Evolutionary conservation across 2,329 filamentous ascomycete genomes (phyloP).

Genomic region (Periconia sp.): DNA sequence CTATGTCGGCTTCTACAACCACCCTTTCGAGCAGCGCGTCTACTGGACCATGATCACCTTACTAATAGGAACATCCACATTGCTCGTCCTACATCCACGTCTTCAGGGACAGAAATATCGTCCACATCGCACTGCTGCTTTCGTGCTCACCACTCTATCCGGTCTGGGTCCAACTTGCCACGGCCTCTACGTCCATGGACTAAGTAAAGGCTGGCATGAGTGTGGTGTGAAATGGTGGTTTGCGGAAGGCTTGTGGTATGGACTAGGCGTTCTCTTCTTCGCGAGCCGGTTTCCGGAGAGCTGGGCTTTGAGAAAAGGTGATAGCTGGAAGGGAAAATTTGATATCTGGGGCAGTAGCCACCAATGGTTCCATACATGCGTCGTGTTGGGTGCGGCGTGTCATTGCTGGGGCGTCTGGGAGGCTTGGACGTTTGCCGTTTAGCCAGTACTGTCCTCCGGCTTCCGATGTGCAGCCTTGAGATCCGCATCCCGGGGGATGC

Average conservation of each 20-base stretch:
- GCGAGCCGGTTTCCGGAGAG: slow-evolving; percentile 22
- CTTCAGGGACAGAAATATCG: slow-evolving; percentile 34
- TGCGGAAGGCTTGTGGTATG: slow-evolving; percentile 27
- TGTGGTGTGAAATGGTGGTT: slow-evolving; percentile 28
- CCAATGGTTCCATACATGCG: slow-evolving; percentile 27
- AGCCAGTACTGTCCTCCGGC: too few species aligned
- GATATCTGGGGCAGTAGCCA: slow-evolving; percentile 28
- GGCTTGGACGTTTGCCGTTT: slow-evolving; percentile 20
- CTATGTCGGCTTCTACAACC: slow-evolving; percentile 57
- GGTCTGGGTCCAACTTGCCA: slow-evolving; percentile 26
- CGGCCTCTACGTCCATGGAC: slow-evolving; percentile 21
- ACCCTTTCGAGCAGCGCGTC: slow-evolving; percentile 33
- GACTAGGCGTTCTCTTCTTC: slow-evolving; percentile 25
- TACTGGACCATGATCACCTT: slow-evolving; percentile 51
- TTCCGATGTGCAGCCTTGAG: too few species aligned
- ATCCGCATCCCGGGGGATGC: too few species aligned
- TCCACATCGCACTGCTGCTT: slow-evolving; percentile 23
- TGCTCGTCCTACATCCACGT: slow-evolving; percentile 42
- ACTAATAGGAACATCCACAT: slow-evolving; percentile 35
- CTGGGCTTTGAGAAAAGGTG: slow-evolving; percentile 8
- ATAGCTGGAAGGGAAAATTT: slow-evolving; percentile 11
- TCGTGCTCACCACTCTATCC: slow-evolving; percentile 24
- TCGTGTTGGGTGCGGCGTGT: slow-evolving; percentile 22
- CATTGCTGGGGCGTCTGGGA: slow-evolving; percentile 32
- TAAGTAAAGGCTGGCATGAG: slow-evolving; percentile 13